Conservation (phyloP, 140 eudicot genomes). For the Cichorium intybus region DNA sequence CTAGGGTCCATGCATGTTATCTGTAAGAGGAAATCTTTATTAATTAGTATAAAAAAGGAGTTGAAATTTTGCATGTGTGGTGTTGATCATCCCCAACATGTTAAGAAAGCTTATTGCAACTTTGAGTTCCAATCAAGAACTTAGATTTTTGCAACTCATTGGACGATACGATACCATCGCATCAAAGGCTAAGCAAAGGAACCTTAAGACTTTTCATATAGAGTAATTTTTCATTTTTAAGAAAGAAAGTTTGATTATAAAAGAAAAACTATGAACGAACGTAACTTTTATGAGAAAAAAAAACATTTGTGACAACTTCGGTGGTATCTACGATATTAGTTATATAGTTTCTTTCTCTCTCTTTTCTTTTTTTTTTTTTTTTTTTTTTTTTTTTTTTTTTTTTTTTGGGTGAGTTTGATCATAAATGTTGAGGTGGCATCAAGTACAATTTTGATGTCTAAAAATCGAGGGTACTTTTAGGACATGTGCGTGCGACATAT, state of each 20-base stretch:
- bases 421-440: too few species aligned
- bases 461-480: too few species aligned
- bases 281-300: neutral
- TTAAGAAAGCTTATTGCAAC: constrained; percentile 28
- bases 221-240: neutral
- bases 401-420: too few species aligned
- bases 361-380: too few species aligned
- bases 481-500: too few species aligned
- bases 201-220: neutral
- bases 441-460: too few species aligned
- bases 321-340: too few species aligned
- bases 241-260: neutral
- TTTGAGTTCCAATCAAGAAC: constrained; percentile 39
- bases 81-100: constrained; percentile 21
- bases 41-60: constrained; percentile 10
- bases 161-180: constrained; percentile 7
- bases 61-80: constrained; percentile 26
- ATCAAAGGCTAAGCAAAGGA: constrained; percentile 17
- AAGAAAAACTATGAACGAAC: neutral
- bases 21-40: constrained; percentile 22
- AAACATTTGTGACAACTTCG: neutral
- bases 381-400: too few species aligned
- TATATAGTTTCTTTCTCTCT: too few species aligned
- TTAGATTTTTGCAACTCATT: constrained; percentile 16
- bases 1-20: constrained; percentile 21